Evolutionary conservation across 352 stramenopile species (phyloP), one percentile per base, ranked within the genome.

Genomic region (Pythium chondricola): DNA sequence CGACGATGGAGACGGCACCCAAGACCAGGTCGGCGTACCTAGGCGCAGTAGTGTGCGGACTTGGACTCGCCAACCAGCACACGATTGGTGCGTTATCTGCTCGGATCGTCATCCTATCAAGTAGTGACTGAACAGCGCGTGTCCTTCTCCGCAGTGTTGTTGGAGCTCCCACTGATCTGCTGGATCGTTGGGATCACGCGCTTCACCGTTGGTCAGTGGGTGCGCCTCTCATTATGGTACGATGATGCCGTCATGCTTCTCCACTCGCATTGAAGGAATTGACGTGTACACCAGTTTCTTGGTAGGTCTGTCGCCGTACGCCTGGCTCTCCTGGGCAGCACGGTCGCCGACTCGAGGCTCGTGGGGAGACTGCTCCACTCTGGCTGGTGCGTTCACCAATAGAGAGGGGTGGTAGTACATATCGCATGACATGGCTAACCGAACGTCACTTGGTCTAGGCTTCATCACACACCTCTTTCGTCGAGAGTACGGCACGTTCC

Each of bases 21-120:
- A n/a, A n/a, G n/a, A n/a, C n/a, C n/a, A n/a, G n/a, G n/a, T n/a
- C n/a, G n/a, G n/a, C 61, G 1, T 67, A 46, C 11, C 26, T 68
- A 24, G 93, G 88, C 8, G 88, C 91, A 1, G 77, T 96, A 20
- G 27, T 97, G 3, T 94, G 71, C 46, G 94, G 94, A 16, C 63
- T 98, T 11, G 86, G 83, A 14, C 65, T 97, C 11, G 77, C 74
- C 38, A 98, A 98, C 60, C 94, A 98, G 65, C 94, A 98, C 56
- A 98, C 91, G 1, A 85, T 90, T 3, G 56, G 68, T 77, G 48
- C 18, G 35, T n/a, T n/a, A n/a, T n/a, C n/a, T n/a, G n/a, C n/a
- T n/a, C n/a, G n/a, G n/a, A n/a, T n/a, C n/a, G n/a, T n/a, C n/a
- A n/a, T n/a, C n/a, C n/a, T n/a, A n/a, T n/a, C n/a, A n/a, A n/a